phyloP scores from a whole-genome alignment of 108 stramenopile genomes.

The Pseudonitzschia pungens region DNA sequence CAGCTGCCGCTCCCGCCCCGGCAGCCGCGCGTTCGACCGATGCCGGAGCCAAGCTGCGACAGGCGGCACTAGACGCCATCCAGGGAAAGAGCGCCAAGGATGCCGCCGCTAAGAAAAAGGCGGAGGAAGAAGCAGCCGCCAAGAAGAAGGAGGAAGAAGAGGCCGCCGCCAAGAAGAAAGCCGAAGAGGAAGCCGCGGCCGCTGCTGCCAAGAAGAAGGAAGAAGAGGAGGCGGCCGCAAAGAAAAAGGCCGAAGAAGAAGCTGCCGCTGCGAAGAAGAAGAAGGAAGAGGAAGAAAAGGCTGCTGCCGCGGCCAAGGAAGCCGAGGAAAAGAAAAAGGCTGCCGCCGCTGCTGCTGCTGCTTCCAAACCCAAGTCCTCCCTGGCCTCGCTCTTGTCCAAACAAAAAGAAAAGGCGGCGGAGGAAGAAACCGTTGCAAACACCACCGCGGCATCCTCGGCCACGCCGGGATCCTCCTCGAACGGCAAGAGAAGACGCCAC shows the following conservation, averaged over 20 bases:
- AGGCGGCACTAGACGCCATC: constrained; percentile 62
- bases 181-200: constrained; percentile 10
- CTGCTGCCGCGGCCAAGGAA: constrained; percentile 16
- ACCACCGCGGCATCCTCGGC: constrained; percentile 3
- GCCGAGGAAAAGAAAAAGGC: constrained; percentile 23
- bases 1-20: constrained; percentile 27
- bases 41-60: constrained; percentile 68
- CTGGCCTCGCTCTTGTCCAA: constrained; percentile 17
- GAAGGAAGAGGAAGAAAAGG: constrained; percentile 11
- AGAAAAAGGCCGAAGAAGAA: constrained; percentile 37
- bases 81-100: constrained; percentile 41
- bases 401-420: constrained; percentile 6
- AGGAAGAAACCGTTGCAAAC: constrained; percentile 13
- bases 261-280: constrained; percentile 16
- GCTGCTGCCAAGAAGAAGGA: constrained; percentile 26
- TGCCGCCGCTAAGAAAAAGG: constrained; percentile 23
- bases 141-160: constrained; percentile 38
- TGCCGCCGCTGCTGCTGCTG: constrained; percentile 2
- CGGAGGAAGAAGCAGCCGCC: constrained; percentile 31
- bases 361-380: constrained; percentile 6
- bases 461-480: neutral
- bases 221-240: constrained; percentile 33
- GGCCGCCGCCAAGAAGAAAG: constrained; percentile 15
- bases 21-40: constrained; percentile 28
- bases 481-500: constrained; percentile 20